These are phyloP conservation scores for Lactarius sanguifluus DNA, from an alignment of 768 basidiomycete species.

Conservation along the genomic window DNA sequence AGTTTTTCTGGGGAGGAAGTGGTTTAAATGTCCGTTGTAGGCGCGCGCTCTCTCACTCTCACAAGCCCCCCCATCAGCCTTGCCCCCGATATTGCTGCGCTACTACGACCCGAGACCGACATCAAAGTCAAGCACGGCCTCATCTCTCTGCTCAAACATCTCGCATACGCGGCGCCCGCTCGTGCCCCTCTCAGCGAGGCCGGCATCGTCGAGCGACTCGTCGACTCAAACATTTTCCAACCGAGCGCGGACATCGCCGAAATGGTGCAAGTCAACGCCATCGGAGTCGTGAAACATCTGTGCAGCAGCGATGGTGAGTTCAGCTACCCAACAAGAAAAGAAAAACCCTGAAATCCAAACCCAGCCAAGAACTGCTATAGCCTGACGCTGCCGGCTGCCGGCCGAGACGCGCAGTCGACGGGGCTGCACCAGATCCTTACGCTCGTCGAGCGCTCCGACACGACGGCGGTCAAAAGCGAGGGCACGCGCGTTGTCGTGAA, in stretches of 20 bases:
- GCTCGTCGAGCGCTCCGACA: slow-evolving; percentile 76
- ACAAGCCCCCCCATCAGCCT: slow-evolving; percentile 51
- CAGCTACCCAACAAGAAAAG: neutral
- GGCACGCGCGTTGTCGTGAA: slow-evolving; percentile 88
- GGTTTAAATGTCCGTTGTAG: slow-evolving; percentile 38
- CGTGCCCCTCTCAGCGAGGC: slow-evolving; percentile 59
- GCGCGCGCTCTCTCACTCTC: slow-evolving; percentile 58
- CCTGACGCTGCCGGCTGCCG: slow-evolving; percentile 50
- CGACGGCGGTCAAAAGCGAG: slow-evolving; percentile 82
- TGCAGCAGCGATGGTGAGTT: slow-evolving; percentile 71
- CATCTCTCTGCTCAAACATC: slow-evolving; percentile 82
- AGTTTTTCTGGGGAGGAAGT: slow-evolving; percentile 5
- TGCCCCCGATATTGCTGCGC: slow-evolving; percentile 60
- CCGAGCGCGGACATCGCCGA: slow-evolving; percentile 79
- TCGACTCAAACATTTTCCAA: slow-evolving; percentile 65
- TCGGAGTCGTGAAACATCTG: slow-evolving; percentile 87
- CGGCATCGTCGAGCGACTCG: slow-evolving; percentile 60
- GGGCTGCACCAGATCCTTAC: slow-evolving; percentile 70
- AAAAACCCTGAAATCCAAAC: neutral
- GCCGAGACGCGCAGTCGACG: slow-evolving; percentile 38
- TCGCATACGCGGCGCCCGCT: slow-evolving; percentile 64
- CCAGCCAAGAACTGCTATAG: slow-evolving; percentile 48
- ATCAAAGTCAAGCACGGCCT: slow-evolving; percentile 89
- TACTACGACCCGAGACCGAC: slow-evolving; percentile 61
- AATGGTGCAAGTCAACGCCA: slow-evolving; percentile 82